Evolutionary conservation across 768 basidiomycete genomes (phyloP).

Genomic region (Kwoniella heveanensis): DNA sequence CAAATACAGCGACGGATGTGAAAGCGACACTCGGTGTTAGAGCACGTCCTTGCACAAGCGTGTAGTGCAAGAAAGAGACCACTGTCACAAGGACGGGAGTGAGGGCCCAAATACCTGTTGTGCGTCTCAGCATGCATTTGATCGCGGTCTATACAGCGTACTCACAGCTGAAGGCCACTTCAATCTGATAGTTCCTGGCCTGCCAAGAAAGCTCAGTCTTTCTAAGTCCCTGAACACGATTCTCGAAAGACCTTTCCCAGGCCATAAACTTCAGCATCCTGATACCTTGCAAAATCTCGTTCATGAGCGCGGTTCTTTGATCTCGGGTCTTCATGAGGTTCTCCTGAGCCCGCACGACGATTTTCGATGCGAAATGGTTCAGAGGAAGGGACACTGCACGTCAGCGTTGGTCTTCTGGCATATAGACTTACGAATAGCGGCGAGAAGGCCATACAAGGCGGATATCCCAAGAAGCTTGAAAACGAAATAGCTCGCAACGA

Average conservation of each 20-base stretch:
- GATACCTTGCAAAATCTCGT: conserved; percentile 83
- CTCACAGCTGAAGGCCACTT: conserved; percentile 59
- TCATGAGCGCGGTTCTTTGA: conserved; percentile 87
- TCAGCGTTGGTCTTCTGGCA: background rate
- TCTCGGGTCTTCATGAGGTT: conserved; percentile 90
- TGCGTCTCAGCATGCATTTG: background rate
- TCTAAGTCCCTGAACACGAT: conserved; percentile 69
- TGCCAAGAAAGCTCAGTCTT: conserved; percentile 82
- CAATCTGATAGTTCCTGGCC: conserved; percentile 81
- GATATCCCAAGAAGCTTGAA: conserved; percentile 71
- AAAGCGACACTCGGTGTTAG: conserved; percentile 85
- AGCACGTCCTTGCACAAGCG: conserved; percentile 68
- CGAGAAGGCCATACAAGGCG: conserved; percentile 64
- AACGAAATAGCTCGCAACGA: conserved; percentile 74
- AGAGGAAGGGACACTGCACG: conserved; percentile 64
- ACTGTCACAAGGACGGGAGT: conserved; percentile 63
- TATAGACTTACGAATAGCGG: conserved; percentile 62
- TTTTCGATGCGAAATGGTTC: conserved; percentile 80
- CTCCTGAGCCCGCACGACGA: conserved; percentile 76
- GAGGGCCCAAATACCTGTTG: conserved; percentile 60
- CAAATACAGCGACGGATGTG: conserved; percentile 71
- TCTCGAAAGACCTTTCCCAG: conserved; percentile 88
- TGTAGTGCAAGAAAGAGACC: conserved; percentile 65
- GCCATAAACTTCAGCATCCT: conserved; percentile 98
- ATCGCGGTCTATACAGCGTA: too few relatives aligned